Evolutionary conservation across 2,329 filamentous ascomycete species (phyloP), one percentile per base, ranked within the genome.

Genomic region (Colletotrichum godetiae): DNA sequence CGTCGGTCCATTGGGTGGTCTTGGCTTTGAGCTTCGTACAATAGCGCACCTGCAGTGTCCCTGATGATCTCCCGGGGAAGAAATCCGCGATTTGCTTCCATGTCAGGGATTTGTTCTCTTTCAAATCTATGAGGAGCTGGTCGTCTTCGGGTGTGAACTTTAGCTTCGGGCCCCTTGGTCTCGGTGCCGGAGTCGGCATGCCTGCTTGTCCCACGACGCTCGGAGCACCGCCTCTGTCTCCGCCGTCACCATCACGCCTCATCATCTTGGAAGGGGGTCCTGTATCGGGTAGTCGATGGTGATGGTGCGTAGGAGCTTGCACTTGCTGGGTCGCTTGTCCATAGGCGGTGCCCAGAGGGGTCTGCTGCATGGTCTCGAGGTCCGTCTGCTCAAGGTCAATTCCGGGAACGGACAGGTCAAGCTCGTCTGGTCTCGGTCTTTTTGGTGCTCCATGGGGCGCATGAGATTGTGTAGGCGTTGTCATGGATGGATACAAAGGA

Each of bases 11-110:
- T 79, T 95, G 91, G 13, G 94, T 97, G 52, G 94, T 95, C 86
- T 98, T 98, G 15, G 95, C 95, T 84, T 97, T 98, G 65, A 98
- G 86, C 84, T 97, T 98, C 56, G 95, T 98, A 81, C 95, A 98
- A 82, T 98, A 98, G 46, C 95, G 92, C 67, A 98, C 95, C 82
- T 98, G 95, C 74, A 98, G 85, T 35, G 95, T 98, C 22, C 95
- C 95, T 58, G 94, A 97, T 72, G 94, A 97, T 71, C 95, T 89
- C 1, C 95, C 95, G 0, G 95, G 95, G 78, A 98, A 98, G 84
- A 98, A 98, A 80, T 98, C 95, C 69, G 95, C 94, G 79, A 98
- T 98, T 86, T 98, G 95, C 84, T 97, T 98, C 95, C 95, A 98
- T 5, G 95, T 97, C 80, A 98, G 87, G 80, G 94, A 95, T 83